These are phyloP conservation scores for Seminavis robusta DNA, from an alignment of 108 stramenopile species.

Conservation along the genomic window DNA sequence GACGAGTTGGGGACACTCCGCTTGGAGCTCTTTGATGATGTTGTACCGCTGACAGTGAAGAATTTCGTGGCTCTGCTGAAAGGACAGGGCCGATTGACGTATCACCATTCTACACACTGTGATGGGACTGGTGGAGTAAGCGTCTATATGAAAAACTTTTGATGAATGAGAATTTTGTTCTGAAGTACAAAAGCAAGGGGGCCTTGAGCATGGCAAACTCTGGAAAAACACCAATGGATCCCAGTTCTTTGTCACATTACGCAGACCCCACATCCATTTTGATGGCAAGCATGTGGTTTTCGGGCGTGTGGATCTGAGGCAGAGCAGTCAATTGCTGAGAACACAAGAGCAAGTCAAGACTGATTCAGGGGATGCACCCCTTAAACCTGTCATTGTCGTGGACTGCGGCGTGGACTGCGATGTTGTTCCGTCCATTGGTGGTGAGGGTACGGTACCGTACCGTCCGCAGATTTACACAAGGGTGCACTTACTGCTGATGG, in stretches of 20 bases:
- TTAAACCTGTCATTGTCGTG: constrained; percentile 36
- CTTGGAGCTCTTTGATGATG: constrained; percentile 32
- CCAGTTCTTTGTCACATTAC: constrained; percentile 89
- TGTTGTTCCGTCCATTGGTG: no score
- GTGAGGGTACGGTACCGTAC: no score
- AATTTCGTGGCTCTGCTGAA: constrained; percentile 32
- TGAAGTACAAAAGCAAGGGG: constrained; percentile 63
- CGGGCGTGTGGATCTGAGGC: constrained; percentile 73
- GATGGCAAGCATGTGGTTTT: constrained; percentile 94
- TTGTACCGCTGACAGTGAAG: constrained; percentile 38
- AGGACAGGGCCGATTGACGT: constrained; percentile 24
- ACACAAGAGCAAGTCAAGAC: constrained; percentile 60
- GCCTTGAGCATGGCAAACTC: constrained; percentile 86
- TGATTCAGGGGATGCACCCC: constrained; percentile 46
- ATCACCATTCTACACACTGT: constrained; percentile 52
- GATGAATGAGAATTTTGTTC: constrained; percentile 82
- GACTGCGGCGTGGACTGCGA: constrained; percentile 81
- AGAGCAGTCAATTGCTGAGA: constrained; percentile 75
- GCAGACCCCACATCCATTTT: constrained; percentile 69
- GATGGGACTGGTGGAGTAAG: constrained; percentile 85
- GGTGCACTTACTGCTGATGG: no score
- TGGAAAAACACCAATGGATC: constrained; percentile 86
- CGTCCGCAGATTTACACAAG: no score
- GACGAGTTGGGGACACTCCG: constrained; percentile 12
- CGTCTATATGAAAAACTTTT: constrained; percentile 70